Base-by-base conservation (phyloP, 768 basidiomycete species). In the Clitopilus hobsonii region DNA sequence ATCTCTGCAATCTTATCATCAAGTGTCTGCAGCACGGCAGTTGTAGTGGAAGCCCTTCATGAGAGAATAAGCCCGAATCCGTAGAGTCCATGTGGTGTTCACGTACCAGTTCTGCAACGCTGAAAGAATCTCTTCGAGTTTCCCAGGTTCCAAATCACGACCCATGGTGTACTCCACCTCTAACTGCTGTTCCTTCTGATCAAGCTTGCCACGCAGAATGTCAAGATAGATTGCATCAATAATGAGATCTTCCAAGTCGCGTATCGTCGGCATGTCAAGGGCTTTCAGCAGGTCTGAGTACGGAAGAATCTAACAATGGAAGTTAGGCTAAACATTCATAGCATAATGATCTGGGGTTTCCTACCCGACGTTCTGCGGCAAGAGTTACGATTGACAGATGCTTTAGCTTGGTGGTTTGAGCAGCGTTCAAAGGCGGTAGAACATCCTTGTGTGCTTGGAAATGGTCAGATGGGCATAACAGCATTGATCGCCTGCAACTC, bases 201-300 rank as follows among this genome's bases (percentile, higher is more conserved):
- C 94, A 49, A 99, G 86, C 65, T 91, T 94, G 8, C 94, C 96
- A 50, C 85, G 84, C 30, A 99, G 78, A 32, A 97, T 75, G 67
- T 92, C 89, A 36, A 91, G 84, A 71, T 98, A 98, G 69, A 98
- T 94, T 10, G 90, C 90, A 63, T 98, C 94, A 68, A 99, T 98
- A 66, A 98, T 91, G 59, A 98, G 84, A 70, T 98, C 95, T 69
- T 99, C 96, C 2, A 99, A 85, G 54, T 90, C 90, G 53, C 95
- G 87, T 55, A 95, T 84, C 5, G 82, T 85, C 2, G 84, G 77
- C 69, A 96, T 79, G 49, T 91, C 82, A 18, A 99, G 80, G 2
- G 80, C 74, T 51, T 81, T 66, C 6, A 91, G 80, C 1, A 98
- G 81, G 29, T 79, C 71, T 8, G 83, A 68, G 69, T 98, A 98